Evolutionary conservation across 164 flowering plant genomes (phyloP).

Genomic region (Stephania cephalantha): DNA sequence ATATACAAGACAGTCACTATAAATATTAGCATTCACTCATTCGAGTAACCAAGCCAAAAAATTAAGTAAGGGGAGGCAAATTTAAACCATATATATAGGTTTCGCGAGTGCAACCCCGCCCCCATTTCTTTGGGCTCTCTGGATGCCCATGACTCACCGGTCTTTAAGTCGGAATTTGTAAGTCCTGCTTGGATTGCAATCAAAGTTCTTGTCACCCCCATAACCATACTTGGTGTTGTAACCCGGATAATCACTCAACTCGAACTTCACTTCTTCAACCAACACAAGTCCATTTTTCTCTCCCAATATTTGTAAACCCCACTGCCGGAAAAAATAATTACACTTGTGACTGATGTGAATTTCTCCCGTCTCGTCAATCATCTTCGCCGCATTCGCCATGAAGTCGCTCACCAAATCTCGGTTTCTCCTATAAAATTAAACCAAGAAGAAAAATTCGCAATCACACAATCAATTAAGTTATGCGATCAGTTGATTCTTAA

Average conservation of each 20-base stretch:
- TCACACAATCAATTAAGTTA: no score
- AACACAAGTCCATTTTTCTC: not conserved
- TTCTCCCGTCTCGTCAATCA: conserved; percentile 7
- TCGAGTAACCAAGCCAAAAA: no score
- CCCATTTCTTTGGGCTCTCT: no score
- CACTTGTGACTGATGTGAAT: conserved; percentile 13
- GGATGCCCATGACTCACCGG: not conserved
- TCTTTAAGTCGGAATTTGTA: conserved; percentile 12
- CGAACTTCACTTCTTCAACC: conserved; percentile 9
- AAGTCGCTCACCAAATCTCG: not conserved
- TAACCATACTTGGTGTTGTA: conserved; percentile 19
- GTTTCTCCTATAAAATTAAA: not conserved
- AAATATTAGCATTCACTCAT: no score
- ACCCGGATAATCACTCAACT: conserved; percentile 15
- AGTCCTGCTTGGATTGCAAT: conserved; percentile 20
- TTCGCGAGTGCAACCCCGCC: no score
- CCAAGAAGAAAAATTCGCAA: no score
- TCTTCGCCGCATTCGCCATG: conserved; percentile 6
- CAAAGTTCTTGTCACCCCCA: conserved; percentile 13
- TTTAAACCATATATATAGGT: no score
- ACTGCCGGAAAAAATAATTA: not conserved
- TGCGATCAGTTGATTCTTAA: no score
- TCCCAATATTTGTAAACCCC: conserved; percentile 6
- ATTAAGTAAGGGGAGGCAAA: no score
- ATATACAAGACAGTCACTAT: no score